Percentiles rank a stretch among this genome's conserved stretches.
These are phyloP conservation scores for Ceratobasidium sp. DNA, from an alignment of 1,284 basidiomycete genomes.

Conservation along the genomic window DNA sequence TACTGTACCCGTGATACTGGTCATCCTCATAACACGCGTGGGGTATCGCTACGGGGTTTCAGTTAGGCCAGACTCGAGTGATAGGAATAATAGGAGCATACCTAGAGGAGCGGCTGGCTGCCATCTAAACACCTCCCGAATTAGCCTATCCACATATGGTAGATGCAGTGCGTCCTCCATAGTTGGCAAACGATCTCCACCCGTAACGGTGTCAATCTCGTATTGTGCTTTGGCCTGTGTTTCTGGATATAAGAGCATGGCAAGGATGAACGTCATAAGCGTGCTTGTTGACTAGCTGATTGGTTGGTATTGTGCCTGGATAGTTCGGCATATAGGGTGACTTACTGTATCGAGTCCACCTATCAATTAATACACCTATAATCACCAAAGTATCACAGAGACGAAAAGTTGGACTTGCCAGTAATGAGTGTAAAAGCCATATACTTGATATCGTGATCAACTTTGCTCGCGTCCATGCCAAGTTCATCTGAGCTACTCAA, in stretches of 20 bases:
- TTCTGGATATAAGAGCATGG: conserved; percentile 57
- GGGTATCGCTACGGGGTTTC: conserved; percentile 16
- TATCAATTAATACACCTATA: not conserved
- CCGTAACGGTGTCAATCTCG: conserved; percentile 59
- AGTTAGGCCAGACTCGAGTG: not conserved
- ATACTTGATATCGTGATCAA: conserved; percentile 37
- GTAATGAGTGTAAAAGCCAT: conserved; percentile 11
- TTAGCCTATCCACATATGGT: conserved; percentile 55
- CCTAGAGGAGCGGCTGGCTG: conserved; percentile 27
- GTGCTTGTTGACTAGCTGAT: not conserved
- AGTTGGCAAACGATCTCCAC: conserved; percentile 56
- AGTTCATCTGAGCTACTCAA: not conserved
- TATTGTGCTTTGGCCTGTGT: conserved; percentile 57
- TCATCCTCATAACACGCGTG: conserved; percentile 31
- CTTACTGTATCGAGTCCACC: not conserved
- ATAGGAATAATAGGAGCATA: not conserved
- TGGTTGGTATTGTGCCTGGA: not conserved
- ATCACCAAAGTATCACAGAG: not conserved
- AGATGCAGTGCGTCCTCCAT: conserved; percentile 56
- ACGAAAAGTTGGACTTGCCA: not conserved
- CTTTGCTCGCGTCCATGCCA: not conserved
- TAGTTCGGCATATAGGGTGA: not conserved
- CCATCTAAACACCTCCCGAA: conserved; percentile 43
- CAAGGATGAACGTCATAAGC: conserved; percentile 49
- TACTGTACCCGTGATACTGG: conserved; percentile 12